Evolutionary conservation across 2,329 filamentous ascomycete genomes (phyloP).

Genomic region (Neurospora crassa): DNA sequence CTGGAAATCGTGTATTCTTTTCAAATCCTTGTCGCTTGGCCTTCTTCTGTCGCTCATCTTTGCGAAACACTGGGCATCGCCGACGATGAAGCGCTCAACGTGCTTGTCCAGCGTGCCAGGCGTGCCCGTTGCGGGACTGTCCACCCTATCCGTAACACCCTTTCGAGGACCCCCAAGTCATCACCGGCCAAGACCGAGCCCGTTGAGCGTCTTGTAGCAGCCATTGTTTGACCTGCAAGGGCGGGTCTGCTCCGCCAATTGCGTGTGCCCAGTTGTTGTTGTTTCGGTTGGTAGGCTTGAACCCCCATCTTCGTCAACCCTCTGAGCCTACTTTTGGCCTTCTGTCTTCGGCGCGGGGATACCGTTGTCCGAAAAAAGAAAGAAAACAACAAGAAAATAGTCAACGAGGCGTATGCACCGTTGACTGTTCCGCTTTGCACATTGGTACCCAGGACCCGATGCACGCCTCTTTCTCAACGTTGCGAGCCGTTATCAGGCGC

Average conservation of each 20-base stretch:
- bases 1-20: neutral
- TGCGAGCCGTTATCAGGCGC: neutral
- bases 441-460: neutral
- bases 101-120: neutral
- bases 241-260: slow-evolving; percentile 8
- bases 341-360: neutral
- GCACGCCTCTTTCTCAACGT: neutral
- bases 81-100: neutral
- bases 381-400: neutral
- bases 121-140: neutral
- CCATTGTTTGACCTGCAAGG: slow-evolving; percentile 8
- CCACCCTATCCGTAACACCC: neutral
- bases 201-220: too few species aligned
- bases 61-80: neutral
- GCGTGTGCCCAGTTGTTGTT: slow-evolving; percentile 1
- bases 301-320: slow-evolving; percentile 1
- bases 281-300: slow-evolving; percentile 8
- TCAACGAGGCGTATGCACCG: neutral
- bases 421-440: neutral
- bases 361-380: neutral
- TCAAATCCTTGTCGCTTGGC: neutral
- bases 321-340: neutral
- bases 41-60: neutral
- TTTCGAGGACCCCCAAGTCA: neutral
- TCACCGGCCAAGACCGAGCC: neutral